Conservation (phyloP, 208 protist species). For the Trypanosoma brucei region DNA sequence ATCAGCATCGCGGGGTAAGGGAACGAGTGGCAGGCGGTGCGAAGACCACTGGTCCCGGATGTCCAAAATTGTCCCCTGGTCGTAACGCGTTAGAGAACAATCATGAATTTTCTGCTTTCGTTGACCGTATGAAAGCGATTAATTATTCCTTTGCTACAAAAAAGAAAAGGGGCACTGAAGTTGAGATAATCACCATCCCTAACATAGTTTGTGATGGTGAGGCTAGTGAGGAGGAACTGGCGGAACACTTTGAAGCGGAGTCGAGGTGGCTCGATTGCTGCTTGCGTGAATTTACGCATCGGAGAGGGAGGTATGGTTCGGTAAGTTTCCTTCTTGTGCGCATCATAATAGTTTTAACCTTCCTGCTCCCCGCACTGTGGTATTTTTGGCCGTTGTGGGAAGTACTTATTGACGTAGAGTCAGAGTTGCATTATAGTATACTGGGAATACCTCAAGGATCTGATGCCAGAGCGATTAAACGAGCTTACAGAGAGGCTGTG, state of each 20-base stretch:
- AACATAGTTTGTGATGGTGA: constrained; percentile 3
- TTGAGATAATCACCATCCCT: constrained; percentile 16
- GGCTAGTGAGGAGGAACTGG: not conserved
- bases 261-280: constrained; percentile 64
- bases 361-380: constrained; percentile 32
- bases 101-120: constrained; percentile 29
- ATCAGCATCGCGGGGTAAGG: no score
- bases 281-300: constrained; percentile 60
- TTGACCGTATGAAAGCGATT: constrained; percentile 25
- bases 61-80: not conserved
- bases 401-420: constrained; percentile 67
- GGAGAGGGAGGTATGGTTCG: constrained; percentile 36
- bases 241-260: constrained; percentile 14
- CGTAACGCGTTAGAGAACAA: constrained; percentile 18
- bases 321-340: constrained; percentile 23
- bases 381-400: constrained; percentile 75
- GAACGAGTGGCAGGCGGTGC: no score
- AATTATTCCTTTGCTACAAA: constrained; percentile 24
- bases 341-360: constrained; percentile 23
- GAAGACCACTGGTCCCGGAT: not conserved
- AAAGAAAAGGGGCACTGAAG: constrained; percentile 15
- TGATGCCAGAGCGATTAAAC: constrained; percentile 49
- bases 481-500: constrained; percentile 70
- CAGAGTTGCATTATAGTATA: constrained; percentile 47
- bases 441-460: constrained; percentile 45